Conservation (phyloP, 345 rosid species). For the Acer yangbiense region DNA sequence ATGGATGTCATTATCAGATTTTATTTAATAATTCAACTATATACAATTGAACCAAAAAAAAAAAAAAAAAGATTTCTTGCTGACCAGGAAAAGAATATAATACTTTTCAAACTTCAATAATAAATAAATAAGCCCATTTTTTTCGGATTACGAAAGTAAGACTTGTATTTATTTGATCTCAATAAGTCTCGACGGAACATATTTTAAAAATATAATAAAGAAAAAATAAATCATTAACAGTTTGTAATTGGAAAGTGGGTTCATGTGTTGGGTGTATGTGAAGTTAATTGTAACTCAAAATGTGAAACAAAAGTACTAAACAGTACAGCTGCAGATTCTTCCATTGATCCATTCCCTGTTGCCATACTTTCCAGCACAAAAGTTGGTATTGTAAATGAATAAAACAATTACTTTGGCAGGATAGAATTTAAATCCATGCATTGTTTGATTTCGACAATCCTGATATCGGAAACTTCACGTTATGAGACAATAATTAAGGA, state of each 20-base stretch:
- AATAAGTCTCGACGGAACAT: too few relatives aligned
- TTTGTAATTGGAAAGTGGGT: neutral
- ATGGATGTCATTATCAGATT: too few relatives aligned
- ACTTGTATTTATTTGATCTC: too few relatives aligned
- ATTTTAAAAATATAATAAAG: too few relatives aligned
- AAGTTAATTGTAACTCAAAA: too few relatives aligned
- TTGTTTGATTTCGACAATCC: neutral
- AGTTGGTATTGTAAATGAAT: neutral
- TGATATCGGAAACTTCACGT: neutral
- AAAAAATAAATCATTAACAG: too few relatives aligned
- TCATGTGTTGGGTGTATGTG: neutral
- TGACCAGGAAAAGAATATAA: neutral
- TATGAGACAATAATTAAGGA: neutral
- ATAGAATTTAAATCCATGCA: neutral
- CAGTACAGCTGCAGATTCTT: constrained; percentile 9
- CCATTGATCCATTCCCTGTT: neutral
- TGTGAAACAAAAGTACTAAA: too few relatives aligned
- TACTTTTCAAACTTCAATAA: too few relatives aligned
- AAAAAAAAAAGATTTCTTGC: neutral
- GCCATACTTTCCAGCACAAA: neutral
- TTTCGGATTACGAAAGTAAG: too few relatives aligned
- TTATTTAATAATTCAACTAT: too few relatives aligned
- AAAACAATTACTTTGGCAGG: neutral
- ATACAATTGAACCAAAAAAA: too few relatives aligned
- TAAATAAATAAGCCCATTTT: too few relatives aligned